Evolutionary conservation across 2,329 filamentous ascomycete genomes (phyloP).

Genomic region (Venturiaceae sp.): DNA sequence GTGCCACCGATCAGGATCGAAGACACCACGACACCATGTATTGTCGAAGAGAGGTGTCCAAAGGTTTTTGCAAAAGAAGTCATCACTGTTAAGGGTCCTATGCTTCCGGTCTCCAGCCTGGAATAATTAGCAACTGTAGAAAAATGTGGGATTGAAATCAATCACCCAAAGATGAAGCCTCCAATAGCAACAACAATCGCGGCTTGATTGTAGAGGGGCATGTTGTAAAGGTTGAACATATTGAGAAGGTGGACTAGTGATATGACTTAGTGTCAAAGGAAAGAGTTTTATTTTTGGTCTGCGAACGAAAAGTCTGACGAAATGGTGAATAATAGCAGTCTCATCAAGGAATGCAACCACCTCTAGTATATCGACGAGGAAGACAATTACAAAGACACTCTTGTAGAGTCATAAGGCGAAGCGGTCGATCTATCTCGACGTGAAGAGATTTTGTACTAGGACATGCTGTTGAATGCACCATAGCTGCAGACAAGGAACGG

Average conservation of each 20-base stretch:
- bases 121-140: not conserved
- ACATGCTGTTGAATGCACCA: not conserved
- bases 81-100: conserved; percentile 53
- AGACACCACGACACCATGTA: conserved; percentile 50
- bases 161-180: conserved; percentile 7
- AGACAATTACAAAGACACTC: no score
- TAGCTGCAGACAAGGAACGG: not conserved
- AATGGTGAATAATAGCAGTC: not conserved
- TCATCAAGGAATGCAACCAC: no score
- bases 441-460: not conserved
- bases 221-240: not conserved
- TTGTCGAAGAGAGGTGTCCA: conserved; percentile 39
- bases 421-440: not conserved
- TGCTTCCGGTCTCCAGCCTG: conserved; percentile 38
- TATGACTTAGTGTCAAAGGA: not conserved
- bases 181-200: not conserved
- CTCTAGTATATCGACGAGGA: no score
- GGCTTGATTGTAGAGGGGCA: conserved; percentile 3
- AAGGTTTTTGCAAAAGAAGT: conserved; percentile 39
- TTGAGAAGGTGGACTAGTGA: not conserved
- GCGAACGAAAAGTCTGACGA: not conserved
- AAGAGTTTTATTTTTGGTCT: not conserved
- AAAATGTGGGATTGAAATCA: no score
- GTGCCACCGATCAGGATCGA: conserved; percentile 47
- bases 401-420: no score